Evolutionary conservation across 495 filamentous ascomycete genomes (phyloP).

Genomic region (Penicillium dipodomyicola): DNA sequence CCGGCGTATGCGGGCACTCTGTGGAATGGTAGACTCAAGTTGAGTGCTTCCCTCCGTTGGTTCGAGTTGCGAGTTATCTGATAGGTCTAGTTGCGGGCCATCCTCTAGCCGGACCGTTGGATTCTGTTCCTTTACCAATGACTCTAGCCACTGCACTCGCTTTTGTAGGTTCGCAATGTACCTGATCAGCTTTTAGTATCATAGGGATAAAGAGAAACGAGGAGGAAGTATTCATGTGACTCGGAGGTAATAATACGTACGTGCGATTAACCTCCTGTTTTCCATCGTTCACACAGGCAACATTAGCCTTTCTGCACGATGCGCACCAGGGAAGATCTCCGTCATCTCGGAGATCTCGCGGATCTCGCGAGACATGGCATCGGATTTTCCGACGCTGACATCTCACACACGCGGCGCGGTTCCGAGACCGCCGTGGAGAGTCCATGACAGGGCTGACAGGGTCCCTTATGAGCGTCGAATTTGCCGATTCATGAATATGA

Average conservation of each 20-base stretch:
- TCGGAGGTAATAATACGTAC: constrained; percentile 11
- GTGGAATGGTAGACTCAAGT: not conserved
- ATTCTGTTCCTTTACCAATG: constrained; percentile 33
- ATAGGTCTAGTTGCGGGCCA: constrained; percentile 16
- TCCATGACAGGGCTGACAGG: constrained; percentile 22
- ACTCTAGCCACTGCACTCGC: constrained; percentile 44
- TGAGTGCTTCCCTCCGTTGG: not conserved
- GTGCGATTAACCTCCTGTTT: constrained; percentile 41
- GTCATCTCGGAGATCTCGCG: not conserved
- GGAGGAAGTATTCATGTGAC: not conserved
- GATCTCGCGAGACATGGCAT: constrained; percentile 1
- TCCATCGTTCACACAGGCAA: constrained; percentile 43
- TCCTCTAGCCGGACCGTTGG: constrained; percentile 31
- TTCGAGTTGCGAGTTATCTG: constrained; percentile 8
- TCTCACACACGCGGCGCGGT: constrained; percentile 42
- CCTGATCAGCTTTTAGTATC: constrained; percentile 18
- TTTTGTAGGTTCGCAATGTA: constrained; percentile 42
- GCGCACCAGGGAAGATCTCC: constrained; percentile 31
- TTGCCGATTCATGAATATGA: not conserved
- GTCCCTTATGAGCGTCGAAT: not conserved
- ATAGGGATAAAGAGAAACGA: not conserved
- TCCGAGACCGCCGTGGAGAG: constrained; percentile 30
- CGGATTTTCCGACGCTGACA: constrained; percentile 29
- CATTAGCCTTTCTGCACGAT: constrained; percentile 39
- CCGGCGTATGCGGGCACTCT: not conserved